Evolutionary conservation across 306 rosid genomes (phyloP).

Genomic region (Psophocarpus tetragonolobus): DNA sequence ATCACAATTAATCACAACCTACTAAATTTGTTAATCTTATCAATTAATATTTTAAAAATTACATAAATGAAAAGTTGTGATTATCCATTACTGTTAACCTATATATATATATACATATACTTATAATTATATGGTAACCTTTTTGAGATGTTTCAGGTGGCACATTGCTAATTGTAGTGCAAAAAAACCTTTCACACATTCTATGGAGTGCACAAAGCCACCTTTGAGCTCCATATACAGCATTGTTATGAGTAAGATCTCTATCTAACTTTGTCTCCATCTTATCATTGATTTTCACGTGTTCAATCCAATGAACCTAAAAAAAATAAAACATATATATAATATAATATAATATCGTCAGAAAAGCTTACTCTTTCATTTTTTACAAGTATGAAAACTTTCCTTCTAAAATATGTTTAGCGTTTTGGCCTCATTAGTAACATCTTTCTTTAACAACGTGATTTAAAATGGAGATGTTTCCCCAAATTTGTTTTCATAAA

Average conservation of each 20-base stretch:
- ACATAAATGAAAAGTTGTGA: no score
- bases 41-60: no score
- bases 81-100: no score
- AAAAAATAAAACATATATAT: no score
- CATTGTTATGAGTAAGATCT: conserved; percentile 33
- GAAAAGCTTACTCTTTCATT: background rate
- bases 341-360: background rate
- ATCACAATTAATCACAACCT: no score
- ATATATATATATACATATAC: no score
- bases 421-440: background rate
- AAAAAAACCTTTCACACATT: conserved; percentile 54
- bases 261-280: conserved; percentile 43
- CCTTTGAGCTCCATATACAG: conserved; percentile 63
- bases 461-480: background rate
- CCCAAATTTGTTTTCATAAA: background rate
- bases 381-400: no score
- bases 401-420: background rate
- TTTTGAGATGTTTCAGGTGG: conserved; percentile 29
- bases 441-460: background rate
- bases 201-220: conserved; percentile 63
- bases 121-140: no score
- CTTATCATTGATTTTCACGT: conserved; percentile 56
- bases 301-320: conserved; percentile 73
- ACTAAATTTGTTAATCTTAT: no score
- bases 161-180: background rate